Evolutionary conservation across 768 basidiomycete species (phyloP).

Genomic region (Tulasnella sp.): DNA sequence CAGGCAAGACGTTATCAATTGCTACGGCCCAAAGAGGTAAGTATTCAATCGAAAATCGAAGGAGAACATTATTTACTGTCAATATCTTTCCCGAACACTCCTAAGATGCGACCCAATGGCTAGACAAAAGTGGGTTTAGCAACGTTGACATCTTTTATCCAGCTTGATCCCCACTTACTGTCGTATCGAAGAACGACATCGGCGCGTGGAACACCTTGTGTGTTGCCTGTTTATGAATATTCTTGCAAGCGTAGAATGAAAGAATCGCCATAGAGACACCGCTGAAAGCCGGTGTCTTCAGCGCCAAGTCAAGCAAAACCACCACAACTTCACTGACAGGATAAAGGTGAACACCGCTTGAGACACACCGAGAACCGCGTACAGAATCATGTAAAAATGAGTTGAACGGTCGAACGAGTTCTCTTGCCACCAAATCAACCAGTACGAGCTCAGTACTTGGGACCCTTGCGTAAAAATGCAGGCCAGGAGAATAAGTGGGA

Average conservation of each 20-base stretch:
- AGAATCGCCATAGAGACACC: slow-evolving; percentile 27
- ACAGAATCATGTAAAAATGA: slow-evolving; percentile 57
- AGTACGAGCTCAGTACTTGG: slow-evolving; percentile 48
- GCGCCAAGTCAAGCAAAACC: background rate
- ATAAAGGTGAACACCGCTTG: slow-evolving; percentile 53
- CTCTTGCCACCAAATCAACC: slow-evolving; percentile 63
- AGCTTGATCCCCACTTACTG: slow-evolving; percentile 32
- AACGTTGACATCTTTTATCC: background rate
- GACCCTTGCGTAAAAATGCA: slow-evolving; percentile 50
- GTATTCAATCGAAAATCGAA: background rate
- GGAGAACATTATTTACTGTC: slow-evolving; percentile 39
- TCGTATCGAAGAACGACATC: slow-evolving; percentile 72
- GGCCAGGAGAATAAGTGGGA: slow-evolving; percentile 45
- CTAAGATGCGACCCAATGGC: slow-evolving; percentile 54
- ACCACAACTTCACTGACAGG: slow-evolving; percentile 36
- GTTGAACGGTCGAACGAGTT: slow-evolving; percentile 44
- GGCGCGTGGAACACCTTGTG: slow-evolving; percentile 58
- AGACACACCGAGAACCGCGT: slow-evolving; percentile 51
- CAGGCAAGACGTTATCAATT: slow-evolving; percentile 53
- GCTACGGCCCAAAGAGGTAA: slow-evolving; percentile 31
- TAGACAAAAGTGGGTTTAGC: slow-evolving; percentile 26
- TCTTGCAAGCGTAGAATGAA: slow-evolving; percentile 49
- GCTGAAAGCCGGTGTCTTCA: background rate
- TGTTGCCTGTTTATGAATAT: slow-evolving; percentile 52
- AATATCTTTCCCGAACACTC: slow-evolving; percentile 59